Evolutionary conservation across 345 rosid species (phyloP).

Genomic region (Firmiana major): DNA sequence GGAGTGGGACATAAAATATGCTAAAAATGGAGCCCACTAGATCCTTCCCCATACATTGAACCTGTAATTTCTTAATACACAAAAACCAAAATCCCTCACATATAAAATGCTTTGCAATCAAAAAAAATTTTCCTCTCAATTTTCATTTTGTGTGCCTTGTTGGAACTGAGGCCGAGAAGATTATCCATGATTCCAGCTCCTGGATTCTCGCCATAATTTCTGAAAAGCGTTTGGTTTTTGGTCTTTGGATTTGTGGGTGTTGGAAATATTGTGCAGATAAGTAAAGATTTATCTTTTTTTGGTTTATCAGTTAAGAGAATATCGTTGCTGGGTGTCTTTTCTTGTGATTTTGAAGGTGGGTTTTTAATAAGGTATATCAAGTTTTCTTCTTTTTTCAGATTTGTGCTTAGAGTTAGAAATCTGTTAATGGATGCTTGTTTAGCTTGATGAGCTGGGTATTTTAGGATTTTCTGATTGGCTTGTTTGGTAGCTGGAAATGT

Average conservation of each 20-base stretch:
- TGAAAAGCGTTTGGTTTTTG: neutral
- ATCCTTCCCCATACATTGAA: conserved; percentile 17
- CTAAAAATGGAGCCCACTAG: neutral
- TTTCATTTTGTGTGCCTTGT: neutral
- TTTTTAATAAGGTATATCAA: neutral
- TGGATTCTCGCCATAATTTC: conserved; percentile 15
- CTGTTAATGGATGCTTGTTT: conserved; percentile 13
- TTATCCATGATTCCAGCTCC: conserved; percentile 4
- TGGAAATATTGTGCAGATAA: conserved; percentile 19
- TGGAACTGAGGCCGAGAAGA: neutral
- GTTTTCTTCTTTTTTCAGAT: neutral
- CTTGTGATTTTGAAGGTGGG: conserved; percentile 10
- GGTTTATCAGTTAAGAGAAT: neutral
- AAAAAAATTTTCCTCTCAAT: neutral
- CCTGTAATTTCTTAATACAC: neutral
- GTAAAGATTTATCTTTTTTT: neutral
- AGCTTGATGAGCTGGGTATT: conserved; percentile 4
- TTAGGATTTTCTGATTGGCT: neutral
- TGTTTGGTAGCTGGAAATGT: neutral
- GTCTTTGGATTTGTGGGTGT: neutral
- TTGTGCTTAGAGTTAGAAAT: neutral
- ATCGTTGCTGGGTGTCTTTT: neutral
- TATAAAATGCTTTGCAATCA: neutral
- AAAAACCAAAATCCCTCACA: neutral
- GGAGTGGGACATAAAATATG: neutral